phyloP scores from a whole-genome alignment of 164 flowering plant species.

The Aristolochia fimbriata region DNA sequence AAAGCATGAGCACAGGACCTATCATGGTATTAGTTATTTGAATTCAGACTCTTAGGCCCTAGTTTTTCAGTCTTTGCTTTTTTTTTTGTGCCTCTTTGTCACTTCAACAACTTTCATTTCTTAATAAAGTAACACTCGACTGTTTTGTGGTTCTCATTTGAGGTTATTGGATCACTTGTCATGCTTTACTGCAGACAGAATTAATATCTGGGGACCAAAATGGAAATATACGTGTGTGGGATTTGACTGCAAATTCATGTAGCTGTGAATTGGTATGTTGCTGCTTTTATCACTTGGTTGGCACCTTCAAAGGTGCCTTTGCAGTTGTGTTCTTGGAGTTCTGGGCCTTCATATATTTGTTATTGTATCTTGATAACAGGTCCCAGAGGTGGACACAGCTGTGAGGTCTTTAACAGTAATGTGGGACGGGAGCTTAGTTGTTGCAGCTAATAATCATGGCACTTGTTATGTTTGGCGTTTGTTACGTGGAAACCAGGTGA shows the following conservation, averaged over 20 bases:
- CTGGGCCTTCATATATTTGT: not conserved
- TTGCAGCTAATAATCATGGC: constrained; percentile 93
- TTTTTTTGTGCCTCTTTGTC: too few relatives aligned
- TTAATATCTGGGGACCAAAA: constrained; percentile 98
- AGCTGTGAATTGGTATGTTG: constrained; percentile 92
- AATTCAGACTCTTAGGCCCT: too few relatives aligned
- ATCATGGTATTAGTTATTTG: too few relatives aligned
- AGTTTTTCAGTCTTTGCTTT: too few relatives aligned
- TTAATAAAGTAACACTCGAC: too few relatives aligned
- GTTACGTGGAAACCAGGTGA: constrained; percentile 73
- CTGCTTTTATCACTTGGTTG: not conserved
- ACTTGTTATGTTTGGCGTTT: constrained; percentile 98
- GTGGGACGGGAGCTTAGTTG: constrained; percentile 99
- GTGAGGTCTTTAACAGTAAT: constrained; percentile 90
- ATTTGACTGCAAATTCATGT: constrained; percentile 95
- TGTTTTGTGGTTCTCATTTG: not conserved
- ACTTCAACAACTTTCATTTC: too few relatives aligned
- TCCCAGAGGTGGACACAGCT: constrained; percentile 97
- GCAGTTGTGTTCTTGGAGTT: not conserved
- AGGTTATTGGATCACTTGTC: not conserved
- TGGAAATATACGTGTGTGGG: constrained; percentile 99
- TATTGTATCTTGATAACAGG: constrained; percentile 27
- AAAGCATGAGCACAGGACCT: not conserved
- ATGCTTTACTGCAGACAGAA: constrained; percentile 57
- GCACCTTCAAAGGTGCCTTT: not conserved